A percentile compares a stretch with the other conserved stretches of the same genome.
Conservation (phyloP, 139 green algal genomes). For the Picochlorum costavermella region DNA sequence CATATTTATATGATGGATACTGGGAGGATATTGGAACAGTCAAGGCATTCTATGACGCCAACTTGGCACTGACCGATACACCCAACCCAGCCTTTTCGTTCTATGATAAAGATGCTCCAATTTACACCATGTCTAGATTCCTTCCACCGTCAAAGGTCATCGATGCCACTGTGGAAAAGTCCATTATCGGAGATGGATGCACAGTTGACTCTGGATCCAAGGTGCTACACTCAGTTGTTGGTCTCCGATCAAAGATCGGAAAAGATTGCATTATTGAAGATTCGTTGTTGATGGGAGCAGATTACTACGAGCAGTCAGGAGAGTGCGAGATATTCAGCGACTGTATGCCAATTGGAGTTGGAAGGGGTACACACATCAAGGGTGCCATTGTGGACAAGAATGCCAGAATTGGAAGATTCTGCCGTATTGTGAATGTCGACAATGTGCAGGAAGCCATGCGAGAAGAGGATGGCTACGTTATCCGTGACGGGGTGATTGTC, state of each 20-base stretch:
- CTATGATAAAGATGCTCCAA: conserved; percentile 69
- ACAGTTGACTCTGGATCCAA: conserved; percentile 57
- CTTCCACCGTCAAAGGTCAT: conserved; percentile 72
- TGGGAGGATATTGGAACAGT: conserved; percentile 95
- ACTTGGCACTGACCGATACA: conserved; percentile 84
- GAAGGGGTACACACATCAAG: conserved; percentile 64
- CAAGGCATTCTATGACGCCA: conserved; percentile 94
- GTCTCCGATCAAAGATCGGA: conserved; percentile 79
- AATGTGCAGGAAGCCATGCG: conserved; percentile 67
- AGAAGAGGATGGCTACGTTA: conserved; percentile 87
- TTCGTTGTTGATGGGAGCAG: conserved; percentile 80
- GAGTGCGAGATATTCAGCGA: conserved; percentile 62
- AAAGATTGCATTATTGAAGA: conserved; percentile 59
- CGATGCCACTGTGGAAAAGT: conserved; percentile 27
- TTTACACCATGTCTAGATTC: conserved; percentile 78
- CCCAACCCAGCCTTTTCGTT: conserved; percentile 75
- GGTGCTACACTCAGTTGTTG: conserved; percentile 84
- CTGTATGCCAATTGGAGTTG: conserved; percentile 89
- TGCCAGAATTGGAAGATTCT: conserved; percentile 58
- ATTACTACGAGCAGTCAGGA: conserved; percentile 90
- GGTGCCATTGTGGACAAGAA: conserved; percentile 99
- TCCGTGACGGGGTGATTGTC: conserved; percentile 94
- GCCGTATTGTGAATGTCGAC: conserved; percentile 66
- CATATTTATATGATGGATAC: conserved; percentile 76
- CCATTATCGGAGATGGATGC: conserved; percentile 74